Base-by-base conservation (phyloP, 495 filamentous ascomycete species). In the Ramalina intermedia region DNA sequence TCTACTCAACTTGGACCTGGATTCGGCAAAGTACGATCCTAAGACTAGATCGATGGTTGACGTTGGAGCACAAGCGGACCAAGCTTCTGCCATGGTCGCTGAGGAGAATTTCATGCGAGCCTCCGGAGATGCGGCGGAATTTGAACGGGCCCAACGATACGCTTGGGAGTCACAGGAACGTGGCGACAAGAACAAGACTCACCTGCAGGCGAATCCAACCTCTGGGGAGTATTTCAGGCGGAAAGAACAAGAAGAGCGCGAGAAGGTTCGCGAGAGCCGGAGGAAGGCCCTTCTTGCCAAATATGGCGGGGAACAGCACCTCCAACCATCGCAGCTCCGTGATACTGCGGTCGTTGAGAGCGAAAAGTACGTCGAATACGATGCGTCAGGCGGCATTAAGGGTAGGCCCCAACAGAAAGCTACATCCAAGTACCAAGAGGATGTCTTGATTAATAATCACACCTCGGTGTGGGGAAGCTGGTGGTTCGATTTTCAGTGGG, bases 21-120 rank as follows among this genome's bases (percentile, higher is more conserved):
- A 98, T 56, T 95, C 90, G 1, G 93, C 91, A 12, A 94, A 95
- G 60, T 98, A 98, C 64, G 93, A 98, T 58, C 91, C 91, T 0
- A 98, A 98, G 61, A 96, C 90, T 33, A 78, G 91, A 50, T 82
- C 85, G 5, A 94, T 98, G 81, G 82, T 94, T 4, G 89, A 95
- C 53, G 76, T 78, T 55, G 89, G 90, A 33, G 89, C 85, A 6
- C 84, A 85, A 36, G 70, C 69, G 4, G 88, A 96, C 67, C 78
- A 82, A 54, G 86, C 90, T 5, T 82, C 93, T 16, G 80, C 82
- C 9, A 69, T 96, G 35, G 88, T 96, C 40, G 91, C 87, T 4
- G 93, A 98, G 60, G 91, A 96, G 57, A 88, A 88, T 51, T 96
- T 91, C 58, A 78, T 95, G 63, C 79, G 84, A 39, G 81, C 83